Evolutionary conservation across 2,329 filamentous ascomycete species (phyloP).

Genomic region (Arachnomyces sp.): DNA sequence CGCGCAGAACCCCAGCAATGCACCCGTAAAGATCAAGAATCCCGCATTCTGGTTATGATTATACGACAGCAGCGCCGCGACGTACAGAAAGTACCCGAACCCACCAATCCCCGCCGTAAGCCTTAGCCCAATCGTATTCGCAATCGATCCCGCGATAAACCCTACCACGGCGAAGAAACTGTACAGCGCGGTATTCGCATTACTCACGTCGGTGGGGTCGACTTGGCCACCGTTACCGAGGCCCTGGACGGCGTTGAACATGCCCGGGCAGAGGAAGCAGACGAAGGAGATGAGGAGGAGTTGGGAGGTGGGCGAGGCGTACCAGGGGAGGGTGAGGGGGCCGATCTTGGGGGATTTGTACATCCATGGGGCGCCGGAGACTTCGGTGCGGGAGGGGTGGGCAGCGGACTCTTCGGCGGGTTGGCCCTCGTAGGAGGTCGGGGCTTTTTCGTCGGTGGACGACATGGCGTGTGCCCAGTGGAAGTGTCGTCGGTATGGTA

Average conservation of each 20-base stretch:
- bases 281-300: slow-evolving; percentile 62
- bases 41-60: slow-evolving; percentile 42
- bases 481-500: slow-evolving; percentile 2
- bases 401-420: slow-evolving; percentile 19
- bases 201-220: slow-evolving; percentile 51
- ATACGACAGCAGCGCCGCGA: slow-evolving; percentile 42
- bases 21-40: slow-evolving; percentile 43
- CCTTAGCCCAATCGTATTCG: slow-evolving; percentile 37
- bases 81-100: slow-evolving; percentile 42
- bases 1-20: slow-evolving; percentile 42
- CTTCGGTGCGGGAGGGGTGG: slow-evolving; percentile 14
- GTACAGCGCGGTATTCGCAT: slow-evolving; percentile 63
- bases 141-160: slow-evolving; percentile 51
- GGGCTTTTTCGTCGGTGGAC: slow-evolving; percentile 4
- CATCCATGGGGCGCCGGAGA: slow-evolving; percentile 48
- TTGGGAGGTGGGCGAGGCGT: slow-evolving; percentile 65
- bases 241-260: slow-evolving; percentile 61
- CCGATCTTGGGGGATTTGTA: slow-evolving; percentile 55
- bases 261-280: slow-evolving; percentile 64
- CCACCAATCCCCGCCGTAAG: slow-evolving; percentile 39
- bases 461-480: slow-evolving; percentile 7
- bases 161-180: slow-evolving; percentile 60
- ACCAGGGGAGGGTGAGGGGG: slow-evolving; percentile 52
- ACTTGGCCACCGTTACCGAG: slow-evolving; percentile 57
- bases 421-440: slow-evolving; percentile 1